Evolutionary conservation across 371 early-diverging fungal genomes (phyloP).

Genomic region (Zychaea mexicana): DNA sequence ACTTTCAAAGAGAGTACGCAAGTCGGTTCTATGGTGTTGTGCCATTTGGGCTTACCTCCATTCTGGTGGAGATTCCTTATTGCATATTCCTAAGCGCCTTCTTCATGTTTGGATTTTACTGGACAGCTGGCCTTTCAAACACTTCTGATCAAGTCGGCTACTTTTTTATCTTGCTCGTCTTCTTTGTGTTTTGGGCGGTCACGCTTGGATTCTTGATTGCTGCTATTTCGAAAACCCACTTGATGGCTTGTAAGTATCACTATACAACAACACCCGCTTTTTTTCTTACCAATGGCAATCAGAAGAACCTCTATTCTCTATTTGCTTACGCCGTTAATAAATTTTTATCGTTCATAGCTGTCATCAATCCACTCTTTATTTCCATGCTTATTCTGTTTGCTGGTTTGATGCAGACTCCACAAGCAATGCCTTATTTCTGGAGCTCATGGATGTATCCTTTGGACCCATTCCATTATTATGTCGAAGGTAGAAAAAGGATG

Average conservation of each 20-base stretch:
- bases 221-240: conserved; percentile 25
- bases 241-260: conserved; percentile 41
- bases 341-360: conserved; percentile 18
- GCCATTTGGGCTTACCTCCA: conserved; percentile 54
- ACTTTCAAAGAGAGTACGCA: conserved; percentile 67
- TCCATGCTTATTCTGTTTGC: conserved; percentile 61
- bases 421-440: conserved; percentile 72
- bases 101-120: conserved; percentile 64
- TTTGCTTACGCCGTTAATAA: not conserved
- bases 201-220: conserved; percentile 69
- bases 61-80: conserved; percentile 58
- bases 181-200: conserved; percentile 61
- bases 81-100: conserved; percentile 42
- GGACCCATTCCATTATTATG: conserved; percentile 5
- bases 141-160: conserved; percentile 48
- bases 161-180: conserved; percentile 56
- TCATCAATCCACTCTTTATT: conserved; percentile 65
- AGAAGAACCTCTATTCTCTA: too few species aligned
- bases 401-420: conserved; percentile 62
- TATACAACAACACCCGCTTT: not conserved
- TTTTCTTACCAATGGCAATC: not conserved
- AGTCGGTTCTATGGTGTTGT: conserved; percentile 67
- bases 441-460: conserved; percentile 69
- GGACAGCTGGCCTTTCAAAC: conserved; percentile 61
- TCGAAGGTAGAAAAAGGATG: too few species aligned